Evolutionary conservation across 1,284 basidiomycete species (phyloP), one percentile per base, ranked within the genome.

Genomic region (Mycosarcoma maydis): DNA sequence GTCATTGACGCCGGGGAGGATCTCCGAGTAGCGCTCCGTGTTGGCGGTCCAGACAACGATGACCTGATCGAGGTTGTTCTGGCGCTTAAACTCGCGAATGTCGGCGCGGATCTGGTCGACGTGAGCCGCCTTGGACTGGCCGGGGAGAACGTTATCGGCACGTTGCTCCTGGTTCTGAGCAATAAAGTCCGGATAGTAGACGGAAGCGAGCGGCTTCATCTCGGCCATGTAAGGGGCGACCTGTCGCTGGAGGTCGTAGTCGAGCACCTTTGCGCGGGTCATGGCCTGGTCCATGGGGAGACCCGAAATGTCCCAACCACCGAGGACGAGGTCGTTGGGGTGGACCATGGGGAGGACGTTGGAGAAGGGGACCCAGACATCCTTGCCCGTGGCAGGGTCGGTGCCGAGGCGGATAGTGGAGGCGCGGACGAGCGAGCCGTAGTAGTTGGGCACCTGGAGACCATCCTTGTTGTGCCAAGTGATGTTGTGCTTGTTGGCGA

Each of bases 11-110:
- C 95, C 94, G 14, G 91, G 87, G 80, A 98, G 89, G 83, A 98
- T 89, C 73, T 94, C 92, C 79, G 91, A 90, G 88, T 95, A 98
- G 66, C 95, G 90, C 86, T 98, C 95, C 33, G 95, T 98, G 86
- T 98, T 98, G 82, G 95, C 95, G 27, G 94, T 96, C 94, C 94
- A 97, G 86, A 96, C 94, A 57, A 96, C 90, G 71, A 97, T 85
- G 70, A 92, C 87, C 53, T 78, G 58, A 59, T 96, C 94, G 51
- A 98, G 88, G 33, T 85, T 86, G 83, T 98, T 88, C 73, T 88
- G 84, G 48, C 85, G 81, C 86, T 97, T 98, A 88, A 98, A 98
- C 57, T 89, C 87, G 79, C 93, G 92, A 80, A 98, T 98, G 83
- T 98, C 93, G 44, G 87, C 86, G 64, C 94, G 92, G 79, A 98